Conservation (phyloP, 164 flowering plant genomes). For the Chimonanthus salicifolius region DNA sequence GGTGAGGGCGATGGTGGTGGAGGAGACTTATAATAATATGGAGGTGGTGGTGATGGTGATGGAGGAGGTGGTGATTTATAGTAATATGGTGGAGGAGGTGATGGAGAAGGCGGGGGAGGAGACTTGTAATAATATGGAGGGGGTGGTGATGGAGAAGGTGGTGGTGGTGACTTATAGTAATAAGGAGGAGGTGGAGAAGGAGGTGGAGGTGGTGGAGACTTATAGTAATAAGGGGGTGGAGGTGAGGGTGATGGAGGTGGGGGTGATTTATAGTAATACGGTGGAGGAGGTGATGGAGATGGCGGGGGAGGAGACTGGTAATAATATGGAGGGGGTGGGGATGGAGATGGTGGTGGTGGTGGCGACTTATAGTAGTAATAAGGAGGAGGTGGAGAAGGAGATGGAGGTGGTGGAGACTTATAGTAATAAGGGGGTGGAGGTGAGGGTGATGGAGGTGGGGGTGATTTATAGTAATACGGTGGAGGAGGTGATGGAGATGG, state of each 20-base stretch:
- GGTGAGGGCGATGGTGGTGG: conserved; percentile 11
- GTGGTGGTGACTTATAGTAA: conserved; percentile 7
- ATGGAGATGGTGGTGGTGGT: not conserved
- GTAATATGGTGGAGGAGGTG: conserved; percentile 10
- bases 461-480: not conserved
- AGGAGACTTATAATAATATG: conserved; percentile 5
- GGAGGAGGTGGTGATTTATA: conserved; percentile 16
- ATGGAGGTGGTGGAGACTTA: not conserved
- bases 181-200: conserved; percentile 3
- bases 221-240: conserved; percentile 2
- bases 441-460: not conserved
- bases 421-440: not conserved
- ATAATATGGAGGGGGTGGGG: not conserved
- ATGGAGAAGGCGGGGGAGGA: conserved; percentile 10
- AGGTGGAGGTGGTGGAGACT: conserved; percentile 3
- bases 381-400: not conserved
- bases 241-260: not conserved
- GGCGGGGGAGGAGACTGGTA: not conserved
- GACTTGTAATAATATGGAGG: conserved; percentile 10
- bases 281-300: conserved; percentile 5
- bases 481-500: not conserved
- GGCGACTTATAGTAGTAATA: not conserved
- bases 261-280: not conserved
- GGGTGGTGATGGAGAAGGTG: conserved; percentile 5
- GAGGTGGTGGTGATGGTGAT: conserved; percentile 9